Percentiles rank a stretch among this genome's conserved stretches.
Conservation (phyloP, 352 stramenopile species). For the Pythium coloratum region DNA sequence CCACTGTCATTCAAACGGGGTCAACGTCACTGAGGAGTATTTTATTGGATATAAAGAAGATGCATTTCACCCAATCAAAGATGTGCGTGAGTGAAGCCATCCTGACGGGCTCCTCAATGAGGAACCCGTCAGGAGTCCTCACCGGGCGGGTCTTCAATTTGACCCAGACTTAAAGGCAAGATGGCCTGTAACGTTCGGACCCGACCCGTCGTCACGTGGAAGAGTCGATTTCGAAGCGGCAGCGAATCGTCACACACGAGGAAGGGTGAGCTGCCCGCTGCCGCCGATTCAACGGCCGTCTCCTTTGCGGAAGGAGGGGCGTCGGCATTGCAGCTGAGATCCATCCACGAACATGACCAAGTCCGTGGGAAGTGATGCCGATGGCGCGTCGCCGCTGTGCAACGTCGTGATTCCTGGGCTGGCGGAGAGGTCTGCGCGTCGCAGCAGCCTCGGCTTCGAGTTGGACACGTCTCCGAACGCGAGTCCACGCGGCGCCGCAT, state of each 20-base stretch:
- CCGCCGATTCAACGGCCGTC: neutral
- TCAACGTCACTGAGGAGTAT: neutral
- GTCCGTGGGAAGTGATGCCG: neutral
- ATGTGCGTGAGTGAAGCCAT: neutral
- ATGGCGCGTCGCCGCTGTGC: neutral
- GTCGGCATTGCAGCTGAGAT: neutral
- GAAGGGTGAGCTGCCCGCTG: neutral
- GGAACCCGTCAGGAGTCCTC: no score
- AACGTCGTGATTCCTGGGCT: conserved; percentile 12
- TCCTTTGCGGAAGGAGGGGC: neutral
- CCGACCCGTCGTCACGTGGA: neutral
- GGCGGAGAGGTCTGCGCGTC: conserved; percentile 4
- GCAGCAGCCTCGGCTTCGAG: conserved; percentile 7
- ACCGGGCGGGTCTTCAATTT: no score
- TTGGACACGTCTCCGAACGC: neutral
- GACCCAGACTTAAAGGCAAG: no score
- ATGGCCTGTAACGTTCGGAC: neutral
- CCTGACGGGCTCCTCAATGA: neutral
- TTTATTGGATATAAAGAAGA: neutral
- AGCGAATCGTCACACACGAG: neutral
- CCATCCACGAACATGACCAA: conserved; percentile 16
- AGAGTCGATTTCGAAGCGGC: neutral
- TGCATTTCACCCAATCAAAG: neutral
- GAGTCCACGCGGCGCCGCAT: neutral
- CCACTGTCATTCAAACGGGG: neutral